Conservation (phyloP, 2,329 filamentous ascomycete species). For the Aspergillus bombycis region DNA sequence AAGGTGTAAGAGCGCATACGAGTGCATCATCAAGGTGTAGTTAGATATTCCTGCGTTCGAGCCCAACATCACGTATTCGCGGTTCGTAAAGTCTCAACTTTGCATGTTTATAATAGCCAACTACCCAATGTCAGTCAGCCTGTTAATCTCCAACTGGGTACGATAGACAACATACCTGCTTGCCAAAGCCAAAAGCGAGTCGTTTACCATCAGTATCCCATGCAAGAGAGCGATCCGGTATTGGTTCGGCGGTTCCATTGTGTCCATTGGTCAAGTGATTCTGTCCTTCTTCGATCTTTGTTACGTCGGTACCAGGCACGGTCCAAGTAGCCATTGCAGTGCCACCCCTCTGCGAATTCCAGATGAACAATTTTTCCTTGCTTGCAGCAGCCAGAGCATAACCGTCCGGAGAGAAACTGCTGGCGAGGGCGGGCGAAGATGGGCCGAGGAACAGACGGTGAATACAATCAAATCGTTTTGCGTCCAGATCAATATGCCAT, state of each 20-base stretch:
- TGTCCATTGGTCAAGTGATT: conserved; percentile 39
- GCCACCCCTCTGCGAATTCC: conserved; percentile 51
- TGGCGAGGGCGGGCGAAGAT: conserved; percentile 42
- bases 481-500: conserved; percentile 47
- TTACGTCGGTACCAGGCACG: conserved; percentile 33
- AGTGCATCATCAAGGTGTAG: neutral
- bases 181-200: conserved; percentile 53
- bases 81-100: conserved; percentile 30
- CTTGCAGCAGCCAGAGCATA: conserved; percentile 50
- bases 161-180: conserved; percentile 45
- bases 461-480: conserved; percentile 39
- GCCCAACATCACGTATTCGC: neutral
- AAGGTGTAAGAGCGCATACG: conserved; percentile 1
- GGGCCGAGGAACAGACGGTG: conserved; percentile 42
- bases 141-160: conserved; percentile 4
- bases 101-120: conserved; percentile 45
- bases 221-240: conserved; percentile 46
- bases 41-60: neutral
- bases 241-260: conserved; percentile 32
- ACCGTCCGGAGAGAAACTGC: conserved; percentile 52
- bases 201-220: conserved; percentile 60
- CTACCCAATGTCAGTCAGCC: conserved; percentile 23
- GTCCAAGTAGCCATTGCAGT: conserved; percentile 47
- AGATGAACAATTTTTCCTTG: conserved; percentile 48
- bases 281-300: conserved; percentile 37